Evolutionary conservation across 2,329 filamentous ascomycete genomes (phyloP), one percentile per base, ranked within the genome.

Genomic region (Botrytis elliptica): DNA sequence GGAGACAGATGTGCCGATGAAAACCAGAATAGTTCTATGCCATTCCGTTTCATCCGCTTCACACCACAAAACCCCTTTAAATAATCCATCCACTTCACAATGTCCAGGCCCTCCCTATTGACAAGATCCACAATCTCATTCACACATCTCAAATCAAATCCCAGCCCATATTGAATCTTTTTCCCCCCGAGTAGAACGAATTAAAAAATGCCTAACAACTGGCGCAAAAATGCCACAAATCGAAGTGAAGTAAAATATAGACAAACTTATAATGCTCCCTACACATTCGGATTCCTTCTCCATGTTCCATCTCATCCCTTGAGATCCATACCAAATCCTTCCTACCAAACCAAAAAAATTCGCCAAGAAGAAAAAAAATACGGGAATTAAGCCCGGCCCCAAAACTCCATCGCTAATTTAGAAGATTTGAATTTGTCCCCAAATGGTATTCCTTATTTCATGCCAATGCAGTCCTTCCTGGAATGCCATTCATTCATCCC

Each of bases 331-430:
- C 49, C 46, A 20, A 44, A 44, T 65, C 40, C 62, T 42, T 57
- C n/a, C 49, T 16, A 68, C 10, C 36, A 44, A 25, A 42, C 49
- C 9, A 57, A 57, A 70, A 38, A 40, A 64, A 33, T 22, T 42
- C 42, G 20, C 18, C 29, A 36, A 62, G 10, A 63, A 16, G 16
- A 33, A 14, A n/a, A 42, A 52, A 18, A 33, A 33, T 33, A 33
- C 14, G 16, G 52, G n/a, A 57, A 55, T 14, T 22, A 36, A 14
- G 22, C 22, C 36, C 12, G 22, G 46, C 16, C 70, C 70, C 25
- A 71, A 57, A 22, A 71, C 70, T 71, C 70, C 70, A 44, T 65
- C 70, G 70, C 70, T 71, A 71, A 71, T 12, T 33, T 9, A 16
- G 12, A 71, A 38, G 49, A 66, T 38, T 40, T 20, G 25, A 16